Evolutionary conservation across 768 basidiomycete species (phyloP).

Genomic region (Mycena galopus): DNA sequence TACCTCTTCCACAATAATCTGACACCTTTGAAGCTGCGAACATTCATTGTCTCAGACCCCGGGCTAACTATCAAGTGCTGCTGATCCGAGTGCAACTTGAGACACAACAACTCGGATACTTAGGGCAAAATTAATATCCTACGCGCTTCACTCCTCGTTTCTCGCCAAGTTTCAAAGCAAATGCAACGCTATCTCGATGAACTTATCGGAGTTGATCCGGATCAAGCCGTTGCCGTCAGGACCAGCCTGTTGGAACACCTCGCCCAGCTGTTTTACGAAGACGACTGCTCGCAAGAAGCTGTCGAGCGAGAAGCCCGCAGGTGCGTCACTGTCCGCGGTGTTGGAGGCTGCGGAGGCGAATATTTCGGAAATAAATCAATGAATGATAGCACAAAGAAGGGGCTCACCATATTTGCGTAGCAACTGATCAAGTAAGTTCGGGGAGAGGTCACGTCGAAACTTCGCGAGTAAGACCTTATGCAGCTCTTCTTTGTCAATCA

Average conservation of each 20-base stretch:
- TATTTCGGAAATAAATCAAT: neutral
- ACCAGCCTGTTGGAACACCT: neutral
- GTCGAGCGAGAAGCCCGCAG: neutral
- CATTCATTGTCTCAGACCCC: too few relatives aligned
- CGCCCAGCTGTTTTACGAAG: neutral
- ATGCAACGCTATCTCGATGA: neutral
- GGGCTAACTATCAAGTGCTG: too few relatives aligned
- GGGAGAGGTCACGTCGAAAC: neutral
- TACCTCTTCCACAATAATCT: too few relatives aligned
- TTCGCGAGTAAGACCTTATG: neutral
- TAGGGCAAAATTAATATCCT: too few relatives aligned
- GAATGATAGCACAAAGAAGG: neutral
- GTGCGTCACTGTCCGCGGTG: neutral
- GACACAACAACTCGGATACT: too few relatives aligned
- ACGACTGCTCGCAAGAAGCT: neutral
- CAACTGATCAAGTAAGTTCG: neutral
- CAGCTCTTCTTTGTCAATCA: neutral
- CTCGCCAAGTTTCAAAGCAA: neutral
- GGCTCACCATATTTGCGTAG: neutral
- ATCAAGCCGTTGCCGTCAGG: neutral
- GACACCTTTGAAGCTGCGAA: too few relatives aligned
- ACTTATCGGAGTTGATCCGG: neutral
- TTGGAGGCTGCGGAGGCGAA: neutral
- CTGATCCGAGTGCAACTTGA: too few relatives aligned
- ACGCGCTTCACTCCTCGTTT: neutral